Percentiles rank a stretch among this genome's conserved stretches.
Evolutionary conservation across 2,329 filamentous ascomycete genomes (phyloP).

Genomic region (Exophiala calicioides): DNA sequence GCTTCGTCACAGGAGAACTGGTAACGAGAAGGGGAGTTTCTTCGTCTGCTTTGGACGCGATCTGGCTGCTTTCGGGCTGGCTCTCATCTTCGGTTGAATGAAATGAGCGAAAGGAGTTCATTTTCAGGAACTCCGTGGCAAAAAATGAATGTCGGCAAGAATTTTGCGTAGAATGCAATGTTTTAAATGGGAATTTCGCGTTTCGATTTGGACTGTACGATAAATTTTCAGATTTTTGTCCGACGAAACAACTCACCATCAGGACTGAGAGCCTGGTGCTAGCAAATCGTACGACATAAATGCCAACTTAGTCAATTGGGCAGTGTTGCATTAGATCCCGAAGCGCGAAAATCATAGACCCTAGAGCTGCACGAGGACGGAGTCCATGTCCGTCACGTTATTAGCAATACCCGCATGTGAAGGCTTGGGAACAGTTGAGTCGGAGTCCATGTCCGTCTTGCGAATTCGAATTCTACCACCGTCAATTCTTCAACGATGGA

Average conservation of each 20-base stretch:
- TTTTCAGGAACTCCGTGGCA: neutral
- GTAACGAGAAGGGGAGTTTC: slow-evolving; percentile 10
- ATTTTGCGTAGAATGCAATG: neutral
- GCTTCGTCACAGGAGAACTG: slow-evolving; percentile 18
- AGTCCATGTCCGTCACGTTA: neutral
- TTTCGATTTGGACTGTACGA: too few relatives aligned
- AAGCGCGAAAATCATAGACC: too few relatives aligned
- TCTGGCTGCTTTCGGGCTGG: neutral
- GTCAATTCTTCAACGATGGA: neutral
- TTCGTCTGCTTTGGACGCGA: slow-evolving; percentile 12
- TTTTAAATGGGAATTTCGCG: neutral
- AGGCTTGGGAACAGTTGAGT: neutral
- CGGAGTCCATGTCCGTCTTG: slow-evolving; percentile 5
- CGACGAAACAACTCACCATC: too few relatives aligned
- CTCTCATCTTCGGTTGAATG: neutral
- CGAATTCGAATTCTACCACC: neutral
- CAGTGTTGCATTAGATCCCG: too few relatives aligned
- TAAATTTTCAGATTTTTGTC: too few relatives aligned
- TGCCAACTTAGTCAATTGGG: too few relatives aligned
- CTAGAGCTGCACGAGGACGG: too few relatives aligned
- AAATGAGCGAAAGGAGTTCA: neutral
- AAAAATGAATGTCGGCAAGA: neutral
- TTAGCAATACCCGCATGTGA: neutral
- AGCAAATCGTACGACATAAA: too few relatives aligned
- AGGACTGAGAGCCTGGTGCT: too few relatives aligned